phyloP scores from a whole-genome alignment of 2,329 filamentous ascomycete species.

The Xylaria arbuscula region DNA sequence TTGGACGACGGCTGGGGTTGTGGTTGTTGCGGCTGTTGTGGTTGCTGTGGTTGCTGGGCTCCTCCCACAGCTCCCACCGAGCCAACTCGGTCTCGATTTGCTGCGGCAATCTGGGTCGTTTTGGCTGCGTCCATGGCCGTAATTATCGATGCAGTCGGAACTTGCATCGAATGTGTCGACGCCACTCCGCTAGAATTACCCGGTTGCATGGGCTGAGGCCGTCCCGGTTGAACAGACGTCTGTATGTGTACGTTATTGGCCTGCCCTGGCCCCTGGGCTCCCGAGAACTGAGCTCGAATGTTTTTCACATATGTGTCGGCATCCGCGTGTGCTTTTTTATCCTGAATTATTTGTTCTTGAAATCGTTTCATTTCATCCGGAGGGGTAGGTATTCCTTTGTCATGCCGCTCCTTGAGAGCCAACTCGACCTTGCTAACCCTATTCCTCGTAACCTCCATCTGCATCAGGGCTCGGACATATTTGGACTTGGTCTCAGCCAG shows the following conservation, averaged over 20 bases:
- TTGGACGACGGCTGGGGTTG: constrained; percentile 18
- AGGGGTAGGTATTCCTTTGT: constrained; percentile 40
- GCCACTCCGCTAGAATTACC: constrained; percentile 39
- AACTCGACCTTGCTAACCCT: constrained; percentile 39
- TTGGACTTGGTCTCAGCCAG: constrained; percentile 39
- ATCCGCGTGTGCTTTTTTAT: constrained; percentile 42
- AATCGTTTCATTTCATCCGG: constrained; percentile 44
- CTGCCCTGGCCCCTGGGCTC: constrained; percentile 21
- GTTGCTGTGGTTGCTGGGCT: constrained; percentile 31
- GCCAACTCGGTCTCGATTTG: constrained; percentile 40
- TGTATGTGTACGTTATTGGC: constrained; percentile 32
- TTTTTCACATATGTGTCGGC: constrained; percentile 42
- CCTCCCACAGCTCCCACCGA: constrained; percentile 39
- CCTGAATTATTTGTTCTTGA: constrained; percentile 36
- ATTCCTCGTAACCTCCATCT: constrained; percentile 46
- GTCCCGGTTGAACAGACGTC: constrained; percentile 39
- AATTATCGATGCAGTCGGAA: constrained; percentile 49
- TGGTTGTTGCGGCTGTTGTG: constrained; percentile 10
- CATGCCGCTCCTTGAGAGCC: constrained; percentile 44
- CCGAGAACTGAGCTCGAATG: constrained; percentile 42
- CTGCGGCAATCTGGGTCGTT: constrained; percentile 47
- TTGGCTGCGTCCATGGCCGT: constrained; percentile 51
- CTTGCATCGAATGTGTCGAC: constrained; percentile 49
- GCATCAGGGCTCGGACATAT: constrained; percentile 43
- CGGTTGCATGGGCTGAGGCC: constrained; percentile 44